Base-by-base conservation (phyloP, 2,329 filamentous ascomycete species). In the Diplodia seriata region DNA sequence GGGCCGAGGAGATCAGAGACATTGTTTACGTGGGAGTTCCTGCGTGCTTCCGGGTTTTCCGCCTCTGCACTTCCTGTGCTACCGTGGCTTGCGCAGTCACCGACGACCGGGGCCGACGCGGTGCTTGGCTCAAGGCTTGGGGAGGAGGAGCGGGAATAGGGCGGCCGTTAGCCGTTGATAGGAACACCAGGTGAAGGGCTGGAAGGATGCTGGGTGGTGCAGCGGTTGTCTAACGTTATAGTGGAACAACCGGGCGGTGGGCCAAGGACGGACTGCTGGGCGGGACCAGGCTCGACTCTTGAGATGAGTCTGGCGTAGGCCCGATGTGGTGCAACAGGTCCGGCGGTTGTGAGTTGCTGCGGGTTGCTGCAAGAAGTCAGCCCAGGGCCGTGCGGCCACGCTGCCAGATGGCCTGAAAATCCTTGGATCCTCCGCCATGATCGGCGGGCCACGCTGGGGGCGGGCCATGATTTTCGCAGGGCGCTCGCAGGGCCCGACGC, bases 271-370 rank as follows among this genome's bases (percentile, higher is more conserved):
- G 26, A 26, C 4, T 26, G 26, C 26, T 43, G 38, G 54, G 51
- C 23, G 36, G 31, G 62, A 43, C 36, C 51, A 29, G 47, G 63
- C 20, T 38, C n/a, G 36, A 12, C 31, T 40, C 36, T 47, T 31
- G 64, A 67, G 64, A 67, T 67, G 64, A 67, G 55, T 51, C 15
- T 49, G 54, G 47, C 64, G 59, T 40, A 59, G 40, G 64, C 43
- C 54, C 53, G 64, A 59, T 51, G 64, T 51, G 20, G 64, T 67
- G 54, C 53, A 36, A 67, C 64, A 47, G 54, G 1, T 15, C 29
- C 29, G 54, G 64, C 64, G 64, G 53, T 54, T 67, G 64, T 43
- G 18, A 51, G 54, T 31, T 59, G 54, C 54, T 67, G 64, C 53
- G 26, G 36, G 64, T 29, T 67, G 64, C 26, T 67, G 53, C 54